phyloP scores from a whole-genome alignment of 352 stramenopile genomes.

The Phytophthora tentaculata region DNA sequence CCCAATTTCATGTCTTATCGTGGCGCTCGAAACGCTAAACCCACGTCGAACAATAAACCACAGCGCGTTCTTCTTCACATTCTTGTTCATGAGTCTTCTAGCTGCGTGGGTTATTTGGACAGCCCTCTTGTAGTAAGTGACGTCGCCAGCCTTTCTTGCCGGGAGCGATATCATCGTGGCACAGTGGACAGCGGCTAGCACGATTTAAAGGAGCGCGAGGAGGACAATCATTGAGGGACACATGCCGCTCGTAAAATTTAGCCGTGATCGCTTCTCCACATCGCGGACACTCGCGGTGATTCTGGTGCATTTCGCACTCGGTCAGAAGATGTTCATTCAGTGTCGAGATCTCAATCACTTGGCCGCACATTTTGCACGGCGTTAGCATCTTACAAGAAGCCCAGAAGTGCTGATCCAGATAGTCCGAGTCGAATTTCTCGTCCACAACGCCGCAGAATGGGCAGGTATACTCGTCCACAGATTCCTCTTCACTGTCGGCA shows the following conservation, averaged over 20 bases:
- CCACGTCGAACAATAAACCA: slow-evolving; percentile 6
- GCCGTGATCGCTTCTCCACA: slow-evolving; percentile 86
- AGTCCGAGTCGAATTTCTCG: slow-evolving; percentile 88
- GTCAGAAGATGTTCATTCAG: slow-evolving; percentile 91
- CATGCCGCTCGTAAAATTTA: slow-evolving; percentile 88
- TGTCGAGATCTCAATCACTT: slow-evolving; percentile 92
- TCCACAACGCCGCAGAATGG: slow-evolving; percentile 92
- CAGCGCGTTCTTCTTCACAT: slow-evolving; percentile 20
- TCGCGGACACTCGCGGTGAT: slow-evolving; percentile 80
- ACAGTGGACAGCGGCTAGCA: slow-evolving; percentile 82
- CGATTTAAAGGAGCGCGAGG: slow-evolving; percentile 60
- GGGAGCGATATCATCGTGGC: slow-evolving; percentile 73
- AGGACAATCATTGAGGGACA: slow-evolving; percentile 74
- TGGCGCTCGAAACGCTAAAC: slow-evolving; percentile 4
- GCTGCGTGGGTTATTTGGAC: slow-evolving; percentile 81
- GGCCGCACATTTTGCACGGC: slow-evolving; percentile 92
- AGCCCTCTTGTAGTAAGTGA: slow-evolving; percentile 75
- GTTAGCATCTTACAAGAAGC: slow-evolving; percentile 92
- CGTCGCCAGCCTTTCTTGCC: slow-evolving; percentile 74
- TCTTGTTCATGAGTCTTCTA: slow-evolving; percentile 34
- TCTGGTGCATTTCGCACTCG: slow-evolving; percentile 89
- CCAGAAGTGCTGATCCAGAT: slow-evolving; percentile 93
- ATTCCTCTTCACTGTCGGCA: slow-evolving; percentile 75
- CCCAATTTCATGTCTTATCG: slow-evolving; percentile 2
- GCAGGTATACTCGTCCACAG: slow-evolving; percentile 88